Evolutionary conservation across 2,329 filamentous ascomycete species (phyloP), one percentile per base, ranked within the genome.

Genomic region (Trichophaea hybrida): DNA sequence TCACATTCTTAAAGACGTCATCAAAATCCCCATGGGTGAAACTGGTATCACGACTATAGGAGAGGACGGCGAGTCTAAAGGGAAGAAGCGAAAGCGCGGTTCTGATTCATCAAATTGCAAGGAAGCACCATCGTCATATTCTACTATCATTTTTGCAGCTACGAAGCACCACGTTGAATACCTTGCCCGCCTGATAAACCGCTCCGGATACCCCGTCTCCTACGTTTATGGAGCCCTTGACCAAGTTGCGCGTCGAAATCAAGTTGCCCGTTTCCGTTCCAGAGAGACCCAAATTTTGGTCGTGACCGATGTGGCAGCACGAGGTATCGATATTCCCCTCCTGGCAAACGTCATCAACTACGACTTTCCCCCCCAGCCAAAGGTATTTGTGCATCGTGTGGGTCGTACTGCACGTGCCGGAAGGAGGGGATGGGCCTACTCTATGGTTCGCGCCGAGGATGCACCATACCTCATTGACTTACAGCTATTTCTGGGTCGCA

Each of bases 81-180:
- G 77, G 32, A 89, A 85, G 71, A 93, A 93, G 73, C 77, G 87
- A 57, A 93, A 91, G 72, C 78, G 85, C 55, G 74, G 72, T n/a
- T 57, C 68, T 17, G 74, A 74, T 5, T 74, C 77, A 31, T 74
- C 76, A 4, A 77, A 79, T 46, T 65, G 67, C 34, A 57, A 57
- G 44, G 55, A 57, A 31, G 43, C 37, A 13, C 32, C 55, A 5
- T 93, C 89, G 0, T 80, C 87, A 61, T 84, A 95, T 71, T 96
- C 93, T 0, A 98, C 94, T 0, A 96, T 98, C 67, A 77, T 98
- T 3, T 98, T 98, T 69, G 82, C 88, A 0, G 87, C 91, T 1
- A 97, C 93, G 0, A 97, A 98, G 70, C 93, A 98, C 73, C 89
- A 96, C 69, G 93, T 98, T 56, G 94, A 98, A 68, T 98, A 97